Evolutionary conservation across 441 rosid genomes (phyloP), one percentile per base, ranked within the genome.

Genomic region (Erodium trifolium): DNA sequence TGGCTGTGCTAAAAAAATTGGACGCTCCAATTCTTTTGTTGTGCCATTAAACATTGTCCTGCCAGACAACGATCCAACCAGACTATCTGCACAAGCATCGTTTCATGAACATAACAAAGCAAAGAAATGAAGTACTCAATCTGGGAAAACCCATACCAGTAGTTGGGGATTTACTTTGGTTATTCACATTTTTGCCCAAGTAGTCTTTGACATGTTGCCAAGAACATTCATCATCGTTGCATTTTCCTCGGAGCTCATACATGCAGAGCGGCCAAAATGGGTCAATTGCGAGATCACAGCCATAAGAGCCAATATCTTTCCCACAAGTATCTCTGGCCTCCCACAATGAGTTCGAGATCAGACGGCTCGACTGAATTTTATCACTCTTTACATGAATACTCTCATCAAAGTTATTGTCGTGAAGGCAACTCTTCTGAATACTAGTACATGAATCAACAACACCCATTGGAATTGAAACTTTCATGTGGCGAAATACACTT

Each of bases 201-300:
- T 79, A 78, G 71, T 84, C 87, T 77, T 83, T 85, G 65, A 85
- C 76, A 79, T 94, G 99, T 83, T 94, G 99, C 96, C 91, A 92
- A 66, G 91, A 89, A 71, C 99, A 94, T 71, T 87, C 90, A 72
- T 88, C 89, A 78, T 92, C 87, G 76, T 92, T 94, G 86, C 99
- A 94, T 79, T 88, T 92, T 75, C 99, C 99, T 65, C 99, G 89
- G 60, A 94, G 93, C 79, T 94, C 99, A 37, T 84, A 94, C 87
- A 86, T 80, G 81, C 98, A 94, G 31, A 94, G 84, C 16, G 97
- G 92, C 94, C 91, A 83, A 73, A 81, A 88, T 67, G 94, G 97
- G 71, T 94, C 93, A 74, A 92, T 72, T 35, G 84, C 79, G 73
- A 78, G 62, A 84, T 79, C 75, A 72, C 82, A 69, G 67, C 82